Percentiles rank a stretch among this genome's conserved stretches.
These are phyloP conservation scores for Actinomortierella wolfii DNA, from an alignment of 371 early-diverging fungal genomes.

Conservation along the genomic window DNA sequence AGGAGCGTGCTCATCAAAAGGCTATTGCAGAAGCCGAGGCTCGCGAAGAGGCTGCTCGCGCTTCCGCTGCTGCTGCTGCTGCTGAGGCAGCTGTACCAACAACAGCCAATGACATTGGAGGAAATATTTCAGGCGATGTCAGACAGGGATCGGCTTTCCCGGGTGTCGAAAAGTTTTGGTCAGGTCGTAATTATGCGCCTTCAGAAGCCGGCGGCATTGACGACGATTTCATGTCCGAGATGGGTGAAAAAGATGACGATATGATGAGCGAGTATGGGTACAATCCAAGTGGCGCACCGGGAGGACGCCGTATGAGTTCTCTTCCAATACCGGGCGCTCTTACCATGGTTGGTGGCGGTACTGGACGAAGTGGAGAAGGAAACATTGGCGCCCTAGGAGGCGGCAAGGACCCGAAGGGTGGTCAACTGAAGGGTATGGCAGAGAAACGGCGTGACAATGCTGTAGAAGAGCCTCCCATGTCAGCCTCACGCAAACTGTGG, in stretches of 20 bases:
- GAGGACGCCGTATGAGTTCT: neutral
- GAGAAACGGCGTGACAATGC: conserved; percentile 44
- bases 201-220: conserved; percentile 33
- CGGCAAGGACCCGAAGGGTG: neutral
- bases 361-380: conserved; percentile 1
- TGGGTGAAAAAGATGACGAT: conserved; percentile 39
- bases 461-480: conserved; percentile 53
- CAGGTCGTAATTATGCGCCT: conserved; percentile 7
- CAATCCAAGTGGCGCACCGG: neutral
- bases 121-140: conserved; percentile 42
- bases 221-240: conserved; percentile 30
- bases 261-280: conserved; percentile 32
- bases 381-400: conserved; percentile 6
- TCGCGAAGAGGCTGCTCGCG: conserved; percentile 2
- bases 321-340: neutral
- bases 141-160: no score
- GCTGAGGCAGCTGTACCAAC: conserved; percentile 33
- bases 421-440: conserved; percentile 32
- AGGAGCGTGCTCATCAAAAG: conserved; percentile 58
- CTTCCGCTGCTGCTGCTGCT: conserved; percentile 44
- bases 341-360: conserved; percentile 10
- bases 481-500: conserved; percentile 71
- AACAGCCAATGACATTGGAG: conserved; percentile 25
- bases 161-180: no score
- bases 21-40: conserved; percentile 41